Evolutionary conservation across 2,329 filamentous ascomycete species (phyloP), one percentile per base, ranked within the genome.

Genomic region (Boeremia exigua): DNA sequence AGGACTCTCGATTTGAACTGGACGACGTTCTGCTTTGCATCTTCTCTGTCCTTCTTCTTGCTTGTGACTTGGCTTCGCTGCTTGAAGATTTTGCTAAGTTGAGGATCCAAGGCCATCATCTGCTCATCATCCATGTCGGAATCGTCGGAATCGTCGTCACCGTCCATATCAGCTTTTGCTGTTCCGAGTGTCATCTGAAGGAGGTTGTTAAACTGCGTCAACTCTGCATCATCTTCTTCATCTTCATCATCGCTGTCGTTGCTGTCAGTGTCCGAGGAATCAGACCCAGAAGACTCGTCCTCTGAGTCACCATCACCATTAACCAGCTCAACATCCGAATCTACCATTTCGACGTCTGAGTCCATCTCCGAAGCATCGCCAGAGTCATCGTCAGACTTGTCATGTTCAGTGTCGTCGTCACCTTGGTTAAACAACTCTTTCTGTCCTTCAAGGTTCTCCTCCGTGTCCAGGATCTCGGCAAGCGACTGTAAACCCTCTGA

Each of bases 1-100:
- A 98, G 84, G 6, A 97, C 89, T 37, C 93, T 90, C 75, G 91
- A 91, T 80, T 99, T 99, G 83, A 99, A 96, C 77, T 94, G 93
- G 68, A 96, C 80, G 70, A 98, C 91, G 17, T 87, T 92, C 64
- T 94, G 90, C 71, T 91, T 95, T 50, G 94, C 93, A 57, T 94
- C 89, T 71, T 91, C 91, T 67, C 90, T 89, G 70, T 95, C 88
- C 76, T 93, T 90, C 78, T 93, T 95, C 70, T 89, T 88, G 72
- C 83, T 88, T 1, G 69, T 70, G 2, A 61, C 63, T 73, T 91
- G 88, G 62, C 85, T 86, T 44, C 88, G 87, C 62, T 93, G 88
- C 62, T 88, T 87, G 82, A 98, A 96, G 59, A 97, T 91, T 60
- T 91, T 90, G 46, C 88, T 86, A 4, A 99, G 85, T 70, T 94